Evolutionary conservation across 139 green algal species (phyloP).

Genomic region (Coelastrella sp.): DNA sequence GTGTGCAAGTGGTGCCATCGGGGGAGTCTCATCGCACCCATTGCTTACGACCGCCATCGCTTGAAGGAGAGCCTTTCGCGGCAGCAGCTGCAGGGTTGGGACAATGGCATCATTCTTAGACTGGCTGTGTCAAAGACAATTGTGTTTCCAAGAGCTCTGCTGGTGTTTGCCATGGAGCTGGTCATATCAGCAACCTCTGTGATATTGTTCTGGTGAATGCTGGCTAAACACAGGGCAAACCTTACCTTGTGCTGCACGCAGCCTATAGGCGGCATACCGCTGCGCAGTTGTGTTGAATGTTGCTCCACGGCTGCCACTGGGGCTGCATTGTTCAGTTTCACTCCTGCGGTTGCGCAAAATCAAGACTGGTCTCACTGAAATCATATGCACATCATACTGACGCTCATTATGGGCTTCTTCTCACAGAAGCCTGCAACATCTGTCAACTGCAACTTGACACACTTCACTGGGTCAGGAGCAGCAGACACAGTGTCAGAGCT

Average conservation of each 20-base stretch:
- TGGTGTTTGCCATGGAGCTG: not conserved
- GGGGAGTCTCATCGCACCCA: conserved; percentile 14
- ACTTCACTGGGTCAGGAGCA: no score
- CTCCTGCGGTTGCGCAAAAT: not conserved
- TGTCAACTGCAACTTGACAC: no score
- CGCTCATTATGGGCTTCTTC: no score
- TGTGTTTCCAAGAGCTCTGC: not conserved
- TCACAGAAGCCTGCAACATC: no score
- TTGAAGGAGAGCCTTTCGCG: conserved; percentile 15
- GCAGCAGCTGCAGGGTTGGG: conserved; percentile 30
- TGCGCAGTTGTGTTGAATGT: conserved; percentile 46
- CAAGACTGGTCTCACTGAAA: no score
- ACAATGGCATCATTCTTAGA: no score
- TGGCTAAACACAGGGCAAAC: not conserved
- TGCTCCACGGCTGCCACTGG: not conserved
- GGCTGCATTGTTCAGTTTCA: conserved; percentile 22
- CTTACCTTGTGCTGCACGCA: conserved; percentile 48
- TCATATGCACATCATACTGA: no score
- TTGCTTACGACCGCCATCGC: conserved; percentile 24
- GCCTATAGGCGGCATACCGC: conserved; percentile 50
- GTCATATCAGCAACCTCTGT: not conserved
- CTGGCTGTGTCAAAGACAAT: not conserved
- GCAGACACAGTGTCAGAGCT: no score
- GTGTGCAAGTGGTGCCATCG: no score
- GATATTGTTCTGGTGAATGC: not conserved